Evolutionary conservation across 768 basidiomycete genomes (phyloP).

Genomic region (Tulasnella sp.): DNA sequence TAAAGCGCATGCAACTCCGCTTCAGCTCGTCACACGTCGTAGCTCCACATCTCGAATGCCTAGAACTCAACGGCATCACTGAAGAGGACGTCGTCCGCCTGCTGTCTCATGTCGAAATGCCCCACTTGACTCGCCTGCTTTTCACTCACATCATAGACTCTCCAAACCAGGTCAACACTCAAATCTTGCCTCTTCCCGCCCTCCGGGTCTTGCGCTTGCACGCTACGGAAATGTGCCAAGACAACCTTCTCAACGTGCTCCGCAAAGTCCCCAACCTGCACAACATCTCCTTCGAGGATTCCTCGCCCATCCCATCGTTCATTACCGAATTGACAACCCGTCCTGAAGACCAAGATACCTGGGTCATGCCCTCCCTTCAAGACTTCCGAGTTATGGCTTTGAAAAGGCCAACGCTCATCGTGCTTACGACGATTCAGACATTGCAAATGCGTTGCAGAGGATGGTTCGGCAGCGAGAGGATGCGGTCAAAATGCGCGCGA

Average conservation of each 20-base stretch:
- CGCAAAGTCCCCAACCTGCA: conserved; percentile 13
- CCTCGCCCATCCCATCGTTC: conserved; percentile 18
- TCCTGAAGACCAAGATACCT: neutral
- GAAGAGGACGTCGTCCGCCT: conserved; percentile 17
- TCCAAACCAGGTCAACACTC: neutral
- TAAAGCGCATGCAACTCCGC: neutral
- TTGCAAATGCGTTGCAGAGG: neutral
- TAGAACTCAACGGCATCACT: conserved; percentile 14
- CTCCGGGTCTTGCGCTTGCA: conserved; percentile 11
- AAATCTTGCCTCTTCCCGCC: conserved; percentile 9
- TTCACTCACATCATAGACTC: conserved; percentile 20
- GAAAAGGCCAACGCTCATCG: conserved; percentile 19
- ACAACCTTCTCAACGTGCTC: conserved; percentile 15
- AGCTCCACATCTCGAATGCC: conserved; percentile 4
- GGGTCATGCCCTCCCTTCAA: neutral
- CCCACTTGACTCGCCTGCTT: neutral
- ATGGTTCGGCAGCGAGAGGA: neutral
- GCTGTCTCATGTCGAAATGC: conserved; percentile 16
- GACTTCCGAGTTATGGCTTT: conserved; percentile 17
- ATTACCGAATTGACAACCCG: conserved; percentile 5
- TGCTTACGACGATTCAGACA: conserved; percentile 17
- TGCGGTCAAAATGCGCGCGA: neutral
- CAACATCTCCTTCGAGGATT: conserved; percentile 19
- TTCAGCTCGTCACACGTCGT: neutral
- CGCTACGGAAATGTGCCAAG: conserved; percentile 19